Percentiles rank a stretch among this genome's conserved stretches.
Conservation (phyloP, 139 green algal species). For the Medakamo hakoo region DNA sequence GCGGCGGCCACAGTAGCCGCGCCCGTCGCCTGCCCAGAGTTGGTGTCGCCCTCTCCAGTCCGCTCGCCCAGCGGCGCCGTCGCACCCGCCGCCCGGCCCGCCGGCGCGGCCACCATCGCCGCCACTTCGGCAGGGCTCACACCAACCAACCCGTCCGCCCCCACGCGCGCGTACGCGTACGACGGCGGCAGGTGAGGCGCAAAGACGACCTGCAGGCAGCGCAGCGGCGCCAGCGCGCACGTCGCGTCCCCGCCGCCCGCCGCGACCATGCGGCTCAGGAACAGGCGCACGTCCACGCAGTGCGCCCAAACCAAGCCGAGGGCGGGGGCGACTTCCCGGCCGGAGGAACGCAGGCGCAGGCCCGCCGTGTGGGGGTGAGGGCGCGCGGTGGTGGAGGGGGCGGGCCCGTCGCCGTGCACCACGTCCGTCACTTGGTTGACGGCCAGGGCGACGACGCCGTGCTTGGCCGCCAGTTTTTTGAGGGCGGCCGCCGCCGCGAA, state of each 20-base stretch:
- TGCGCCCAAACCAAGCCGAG: slow-evolving; percentile 59
- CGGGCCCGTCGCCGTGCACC: slow-evolving; percentile 3
- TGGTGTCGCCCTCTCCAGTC: no score
- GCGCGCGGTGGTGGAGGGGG: not conserved
- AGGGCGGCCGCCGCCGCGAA: slow-evolving; percentile 31
- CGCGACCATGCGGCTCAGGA: slow-evolving; percentile 19
- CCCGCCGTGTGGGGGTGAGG: slow-evolving; percentile 10
- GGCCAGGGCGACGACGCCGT: slow-evolving; percentile 39
- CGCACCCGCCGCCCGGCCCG: no score
- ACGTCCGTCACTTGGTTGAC: slow-evolving; percentile 49
- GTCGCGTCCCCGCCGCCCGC: not conserved
- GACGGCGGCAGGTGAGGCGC: slow-evolving; percentile 27
- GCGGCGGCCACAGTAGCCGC: no score
- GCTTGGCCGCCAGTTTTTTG: slow-evolving; percentile 15
- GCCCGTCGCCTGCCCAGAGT: no score
- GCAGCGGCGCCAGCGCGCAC: not conserved
- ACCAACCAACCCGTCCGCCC: slow-evolving; percentile 2
- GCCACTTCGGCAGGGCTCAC: no score
- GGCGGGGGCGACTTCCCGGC: slow-evolving; percentile 38
- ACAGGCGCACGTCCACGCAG: slow-evolving; percentile 51
- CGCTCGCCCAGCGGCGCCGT: no score
- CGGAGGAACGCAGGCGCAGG: slow-evolving; percentile 22
- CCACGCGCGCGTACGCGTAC: slow-evolving; percentile 17
- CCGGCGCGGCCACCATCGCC: no score
- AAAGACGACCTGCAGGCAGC: slow-evolving; percentile 36